Conservation (phyloP, 352 stramenopile species). For the Phytophthora pisi region DNA sequence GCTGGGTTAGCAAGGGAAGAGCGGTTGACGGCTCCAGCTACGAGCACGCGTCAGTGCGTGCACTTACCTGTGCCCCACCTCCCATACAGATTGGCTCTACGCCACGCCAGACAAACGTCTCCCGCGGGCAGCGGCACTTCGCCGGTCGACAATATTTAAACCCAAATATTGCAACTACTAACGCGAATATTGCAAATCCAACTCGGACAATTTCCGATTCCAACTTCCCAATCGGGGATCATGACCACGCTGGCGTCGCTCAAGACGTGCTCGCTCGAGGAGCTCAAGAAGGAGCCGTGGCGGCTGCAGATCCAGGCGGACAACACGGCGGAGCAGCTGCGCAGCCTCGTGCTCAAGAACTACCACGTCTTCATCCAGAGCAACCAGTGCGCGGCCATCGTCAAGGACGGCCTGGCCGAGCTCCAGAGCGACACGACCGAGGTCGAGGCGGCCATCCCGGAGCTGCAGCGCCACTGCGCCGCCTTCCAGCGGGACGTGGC, state of each 20-base stretch:
- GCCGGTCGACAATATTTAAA: neutral
- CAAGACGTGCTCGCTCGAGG: conserved; percentile 69
- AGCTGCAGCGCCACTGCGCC: conserved; percentile 60
- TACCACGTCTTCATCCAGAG: conserved; percentile 93
- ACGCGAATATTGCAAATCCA: neutral
- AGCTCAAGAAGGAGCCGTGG: conserved; percentile 88
- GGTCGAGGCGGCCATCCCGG: conserved; percentile 57
- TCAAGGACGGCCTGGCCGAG: conserved; percentile 76
- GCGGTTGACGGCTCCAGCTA: neutral
- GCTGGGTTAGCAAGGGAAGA: neutral
- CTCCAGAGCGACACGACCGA: conserved; percentile 72
- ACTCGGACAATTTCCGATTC: neutral
- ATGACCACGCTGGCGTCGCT: conserved; percentile 37
- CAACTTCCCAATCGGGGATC: neutral
- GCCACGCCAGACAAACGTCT: too few relatives aligned
- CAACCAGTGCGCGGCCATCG: conserved; percentile 84
- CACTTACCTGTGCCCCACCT: too few relatives aligned
- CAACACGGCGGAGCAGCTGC: conserved; percentile 75
- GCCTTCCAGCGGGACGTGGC: conserved; percentile 60
- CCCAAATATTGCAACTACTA: neutral
- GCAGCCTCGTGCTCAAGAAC: conserved; percentile 85
- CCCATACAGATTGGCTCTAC: neutral
- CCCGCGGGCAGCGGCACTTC: neutral
- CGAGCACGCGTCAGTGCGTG: neutral
- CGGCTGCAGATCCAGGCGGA: conserved; percentile 84